Base-by-base conservation (phyloP, 805 yeast genomes). In the Metschnikowia peoriensis region DNA sequence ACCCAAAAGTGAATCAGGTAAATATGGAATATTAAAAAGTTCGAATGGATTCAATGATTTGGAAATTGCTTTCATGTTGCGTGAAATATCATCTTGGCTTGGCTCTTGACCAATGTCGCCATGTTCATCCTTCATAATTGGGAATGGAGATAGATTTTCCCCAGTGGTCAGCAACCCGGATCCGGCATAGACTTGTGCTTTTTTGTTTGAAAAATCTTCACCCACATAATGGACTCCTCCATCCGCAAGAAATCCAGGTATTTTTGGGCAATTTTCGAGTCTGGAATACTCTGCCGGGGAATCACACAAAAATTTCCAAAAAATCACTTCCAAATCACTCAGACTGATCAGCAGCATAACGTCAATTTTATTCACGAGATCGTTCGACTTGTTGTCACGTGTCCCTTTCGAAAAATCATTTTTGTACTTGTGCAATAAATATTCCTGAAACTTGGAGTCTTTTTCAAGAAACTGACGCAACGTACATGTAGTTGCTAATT, bases 381-480 rank as follows among this genome's bases (percentile, higher is more conserved):
- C 40, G 11, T 41, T 46, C 8, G 47, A 4, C 22, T 38, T 34
- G 40, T 41, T n/a, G 35, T 34, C 41, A 27, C 42, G 14, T 35
- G 42, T 7, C 28, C 29, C 28, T 35, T 28, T 9, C 28, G 46
- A 32, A 38, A 54, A 50, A 9, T 8, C 4, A 16, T 15, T 11
- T 6, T 27, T 15, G 42, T 44, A 45, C 22, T 45, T 45, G 6
- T 44, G 62, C 2, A 69, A 53, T 4, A 69, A 53, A 41, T 58
- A 64, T 52, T 70, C 69, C 63, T 70, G 70, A 66, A 78, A 71
- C 61, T 70, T 70, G 52, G 72, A 63, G 51, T 84, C 82, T 54
- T 81, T 82, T 46, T 82, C 86, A 65, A 78, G 77, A 61, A 80
- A 84, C 59, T 84, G 86, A 37, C 78, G 71, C 53, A 86, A 66